Evolutionary conservation across 441 rosid genomes (phyloP), one percentile per base, ranked within the genome.

Genomic region (Corymbia citriodora): DNA sequence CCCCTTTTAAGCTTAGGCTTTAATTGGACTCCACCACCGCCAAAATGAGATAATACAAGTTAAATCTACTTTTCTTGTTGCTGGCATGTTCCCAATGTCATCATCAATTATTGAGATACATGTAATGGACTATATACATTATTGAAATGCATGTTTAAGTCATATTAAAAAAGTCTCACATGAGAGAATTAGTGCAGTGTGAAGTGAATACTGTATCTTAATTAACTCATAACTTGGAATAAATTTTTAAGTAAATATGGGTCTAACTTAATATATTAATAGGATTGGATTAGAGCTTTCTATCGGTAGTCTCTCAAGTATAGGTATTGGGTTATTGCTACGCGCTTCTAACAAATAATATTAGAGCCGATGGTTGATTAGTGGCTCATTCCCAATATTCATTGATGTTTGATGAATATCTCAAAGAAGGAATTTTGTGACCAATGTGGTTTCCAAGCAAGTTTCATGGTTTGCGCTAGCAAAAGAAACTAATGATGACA

Each of bases 201-300:
- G 5, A 40, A 40, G 45, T 40, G 0, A 36, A 1, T 33, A 2
- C 0, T 72, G 9, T 36, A 72, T 72, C 7, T 2, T 18, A 72
- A 18, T 4, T 72, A 6, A 3, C 48, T 36, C 1, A 33, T 36
- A 72, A 72, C 0, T 72, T 18, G 13, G 12, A 0, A 33, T 33
- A 1, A 16, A 33, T 2, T 33, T 5, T 72, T 18, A 21, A 72
- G 8, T 72, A 14, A 33, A 33, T 18, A 27, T 72, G 3, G 4
- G 12, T 72, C 21, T 2, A 19, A 18, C 3, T 10, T 1, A 0
- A 72, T 1, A 36, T 18, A 5, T 18, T 72, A 1, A 31, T 16
- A 3, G 15, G 25, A 21, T 70, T 18, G 27, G 0, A 19, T 40
- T 18, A 33, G 8, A 8, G 63, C 29, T 18, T 36, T 9, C 23